A percentile compares a stretch with the other conserved stretches of the same genome.
Evolutionary conservation across 192 early-diverging fungal species (phyloP).

Genomic region (Rhizoclosmatium globosum): DNA sequence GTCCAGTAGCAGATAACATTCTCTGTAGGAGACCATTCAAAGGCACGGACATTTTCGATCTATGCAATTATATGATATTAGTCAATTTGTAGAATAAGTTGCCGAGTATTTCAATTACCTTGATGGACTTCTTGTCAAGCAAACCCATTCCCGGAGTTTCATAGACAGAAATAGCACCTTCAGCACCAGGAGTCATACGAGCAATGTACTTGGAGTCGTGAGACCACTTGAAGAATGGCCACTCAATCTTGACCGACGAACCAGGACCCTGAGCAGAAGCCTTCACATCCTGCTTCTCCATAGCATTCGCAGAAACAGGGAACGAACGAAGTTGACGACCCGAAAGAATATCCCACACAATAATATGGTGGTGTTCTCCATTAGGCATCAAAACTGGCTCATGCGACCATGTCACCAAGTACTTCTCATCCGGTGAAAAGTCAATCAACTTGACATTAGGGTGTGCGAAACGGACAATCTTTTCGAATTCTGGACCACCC

Average conservation of each 20-base stretch:
- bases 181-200: constrained; percentile 74
- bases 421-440: constrained; percentile 94
- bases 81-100: not conserved
- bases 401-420: constrained; percentile 88
- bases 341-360: constrained; percentile 90
- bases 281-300: constrained; percentile 47
- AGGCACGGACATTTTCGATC: constrained; percentile 58
- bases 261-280: constrained; percentile 31
- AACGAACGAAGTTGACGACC: constrained; percentile 92
- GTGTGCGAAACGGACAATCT: constrained; percentile 92
- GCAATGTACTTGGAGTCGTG: constrained; percentile 95
- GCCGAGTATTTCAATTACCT: constrained; percentile 53
- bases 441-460: constrained; percentile 89
- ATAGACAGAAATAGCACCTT: constrained; percentile 81
- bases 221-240: constrained; percentile 99
- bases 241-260: constrained; percentile 65
- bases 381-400: constrained; percentile 80
- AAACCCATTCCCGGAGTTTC: constrained; percentile 94
- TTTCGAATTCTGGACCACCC: constrained; percentile 92
- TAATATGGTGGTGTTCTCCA: constrained; percentile 60
- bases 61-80: constrained; percentile 1
- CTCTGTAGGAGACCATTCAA: constrained; percentile 66
- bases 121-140: constrained; percentile 92
- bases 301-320: constrained; percentile 59
- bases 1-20: constrained; percentile 94